Base-by-base conservation (phyloP, 805 yeast species). In the Candida montana region DNA sequence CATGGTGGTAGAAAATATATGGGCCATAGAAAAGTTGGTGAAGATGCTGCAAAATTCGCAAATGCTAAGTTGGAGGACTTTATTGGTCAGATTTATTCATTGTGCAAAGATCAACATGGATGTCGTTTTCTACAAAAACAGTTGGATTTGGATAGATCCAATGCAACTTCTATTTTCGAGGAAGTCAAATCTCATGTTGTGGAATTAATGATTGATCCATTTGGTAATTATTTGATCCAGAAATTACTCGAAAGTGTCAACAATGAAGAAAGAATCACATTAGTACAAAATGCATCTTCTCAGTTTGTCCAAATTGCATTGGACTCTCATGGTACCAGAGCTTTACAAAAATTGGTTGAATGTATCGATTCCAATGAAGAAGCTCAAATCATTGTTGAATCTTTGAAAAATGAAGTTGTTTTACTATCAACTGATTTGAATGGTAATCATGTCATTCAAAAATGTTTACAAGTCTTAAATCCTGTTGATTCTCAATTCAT, bases 61-160 rank as follows among this genome's bases (percentile, higher is more conserved):
- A 79, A 82, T 62, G 84, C 89, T 16, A 69, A 74, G 36, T 64
- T 84, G 47, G 77, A 72, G 36, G 89, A 84, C 51, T 84, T 81
- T 56, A 65, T 74, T 15, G 88, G 88, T 35, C 81, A 79, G 44
- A 82, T 91, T 40, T 84, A 77, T 57, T 73, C 85, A 1, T 69
- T 93, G 48, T 90, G 98, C 65, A 87, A 82, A 57, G 99, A 91
- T 60, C 98, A 91, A 65, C 96, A 91, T 59, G 98, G 99, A 8
- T 91, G 98, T 59, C 72, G 99, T 45, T 89, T 85, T 60, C 67
- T 91, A 48, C 99, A 91, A 64, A 78, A 83, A 48, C 95, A 89
- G 59, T 70, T 93, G 50, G 95, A 88, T 52, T 60, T 71, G 35
- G 74, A 75, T 10, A 62, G 68, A n/a, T 65, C 71, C 37, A 86